Evolutionary conservation across 352 stramenopile species (phyloP).

Genomic region (Phytophthora boehmeriae): DNA sequence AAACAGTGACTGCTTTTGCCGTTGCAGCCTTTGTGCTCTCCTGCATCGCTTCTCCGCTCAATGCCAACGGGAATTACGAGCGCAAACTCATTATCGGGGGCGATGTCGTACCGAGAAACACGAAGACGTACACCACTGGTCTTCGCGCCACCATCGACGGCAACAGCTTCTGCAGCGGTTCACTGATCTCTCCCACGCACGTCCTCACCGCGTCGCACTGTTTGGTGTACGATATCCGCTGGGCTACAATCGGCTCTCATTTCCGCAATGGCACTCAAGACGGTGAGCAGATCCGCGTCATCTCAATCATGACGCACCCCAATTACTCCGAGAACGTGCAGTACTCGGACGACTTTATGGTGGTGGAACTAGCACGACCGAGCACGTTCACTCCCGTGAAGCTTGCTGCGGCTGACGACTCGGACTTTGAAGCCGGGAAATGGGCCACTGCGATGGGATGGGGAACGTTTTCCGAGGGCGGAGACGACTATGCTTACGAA

Average conservation of each 20-base stretch:
- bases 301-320: constrained; percentile 21
- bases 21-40: not conserved
- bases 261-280: constrained; percentile 20
- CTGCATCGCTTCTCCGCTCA: not conserved
- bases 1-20: not conserved
- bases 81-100: constrained; percentile 42
- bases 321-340: constrained; percentile 16
- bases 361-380: constrained; percentile 45
- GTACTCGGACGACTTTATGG: constrained; percentile 35
- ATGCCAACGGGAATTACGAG: not conserved
- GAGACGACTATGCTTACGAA: constrained; percentile 24
- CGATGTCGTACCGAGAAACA: constrained; percentile 32
- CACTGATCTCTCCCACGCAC: constrained; percentile 17
- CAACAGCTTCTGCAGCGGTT: constrained; percentile 15
- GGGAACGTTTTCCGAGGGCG: constrained; percentile 26
- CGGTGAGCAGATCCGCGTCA: constrained; percentile 21
- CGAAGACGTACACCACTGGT: constrained; percentile 38
- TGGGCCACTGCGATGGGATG: constrained; percentile 39
- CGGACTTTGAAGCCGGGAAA: constrained; percentile 28
- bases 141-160: constrained; percentile 11
- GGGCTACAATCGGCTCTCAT: constrained; percentile 8
- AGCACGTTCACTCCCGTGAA: constrained; percentile 38
- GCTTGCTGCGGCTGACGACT: constrained; percentile 27
- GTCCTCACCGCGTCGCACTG: constrained; percentile 22
- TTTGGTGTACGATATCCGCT: not conserved